phyloP scores from a whole-genome alignment of 371 early-diverging fungal species.

The Mortierella sp. region DNA sequence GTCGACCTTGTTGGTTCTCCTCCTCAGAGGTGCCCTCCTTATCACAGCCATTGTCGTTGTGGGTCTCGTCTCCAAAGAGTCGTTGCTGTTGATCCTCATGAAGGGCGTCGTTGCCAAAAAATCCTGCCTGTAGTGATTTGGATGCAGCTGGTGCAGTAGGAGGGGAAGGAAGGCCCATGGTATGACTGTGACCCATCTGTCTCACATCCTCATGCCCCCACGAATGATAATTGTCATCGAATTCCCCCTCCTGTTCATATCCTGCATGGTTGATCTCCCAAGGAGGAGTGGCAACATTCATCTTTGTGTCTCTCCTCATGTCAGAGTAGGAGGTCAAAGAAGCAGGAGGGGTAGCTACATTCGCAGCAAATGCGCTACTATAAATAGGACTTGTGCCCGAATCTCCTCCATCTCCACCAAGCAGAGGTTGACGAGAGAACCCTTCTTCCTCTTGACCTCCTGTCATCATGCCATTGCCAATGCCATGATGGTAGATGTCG shows the following conservation, averaged over 20 bases:
- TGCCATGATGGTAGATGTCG: not conserved
- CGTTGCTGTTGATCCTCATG: not conserved
- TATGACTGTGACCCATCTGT: not conserved
- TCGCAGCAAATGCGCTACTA: not conserved
- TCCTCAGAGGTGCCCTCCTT: not conserved
- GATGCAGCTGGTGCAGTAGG: not conserved
- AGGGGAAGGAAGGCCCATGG: slow-evolving; percentile 13
- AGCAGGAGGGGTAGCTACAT: not conserved
- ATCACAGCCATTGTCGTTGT: not conserved
- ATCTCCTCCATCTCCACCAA: not conserved
- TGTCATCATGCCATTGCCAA: no score
- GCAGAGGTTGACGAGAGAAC: no score
- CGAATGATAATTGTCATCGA: not conserved
- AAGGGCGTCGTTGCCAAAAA: not conserved
- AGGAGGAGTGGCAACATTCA: not conserved
- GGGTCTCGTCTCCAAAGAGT: not conserved
- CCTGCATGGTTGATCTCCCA: not conserved
- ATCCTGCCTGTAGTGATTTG: not conserved
- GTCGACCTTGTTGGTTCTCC: slow-evolving; percentile 28
- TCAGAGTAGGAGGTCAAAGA: not conserved
- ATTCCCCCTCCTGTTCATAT: not conserved
- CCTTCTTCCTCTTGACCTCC: no score
- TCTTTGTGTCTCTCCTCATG: not conserved
- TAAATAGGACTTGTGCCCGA: not conserved
- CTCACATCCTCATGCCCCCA: not conserved